phyloP scores from a whole-genome alignment of 2,329 filamentous ascomycete species.

The Colletotrichum karsti region DNA sequence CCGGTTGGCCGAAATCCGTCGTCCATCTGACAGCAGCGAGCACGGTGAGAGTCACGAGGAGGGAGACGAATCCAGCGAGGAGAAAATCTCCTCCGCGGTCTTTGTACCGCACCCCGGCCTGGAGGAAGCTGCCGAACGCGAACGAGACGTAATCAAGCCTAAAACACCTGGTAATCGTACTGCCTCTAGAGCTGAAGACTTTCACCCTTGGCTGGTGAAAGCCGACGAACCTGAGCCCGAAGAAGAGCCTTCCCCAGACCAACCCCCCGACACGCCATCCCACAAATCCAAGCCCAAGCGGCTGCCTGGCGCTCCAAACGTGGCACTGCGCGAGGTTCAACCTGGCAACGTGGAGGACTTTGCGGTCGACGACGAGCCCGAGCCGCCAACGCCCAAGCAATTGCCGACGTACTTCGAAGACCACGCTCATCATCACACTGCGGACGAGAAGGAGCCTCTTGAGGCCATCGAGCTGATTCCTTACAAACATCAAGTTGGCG shows the following conservation, averaged over 20 bases:
- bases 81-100: conserved; percentile 87
- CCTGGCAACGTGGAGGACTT: conserved; percentile 47
- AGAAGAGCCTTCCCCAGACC: conserved; percentile 29
- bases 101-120: conserved; percentile 80
- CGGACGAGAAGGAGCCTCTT: conserved; percentile 67
- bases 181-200: conserved; percentile 41
- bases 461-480: conserved; percentile 96
- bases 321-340: conserved; percentile 38
- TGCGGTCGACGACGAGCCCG: conserved; percentile 52
- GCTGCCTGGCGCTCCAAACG: conserved; percentile 20
- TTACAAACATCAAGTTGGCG: conserved; percentile 96
- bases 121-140: conserved; percentile 46
- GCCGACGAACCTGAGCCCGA: conserved; percentile 58
- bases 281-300: conserved; percentile 24
- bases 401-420: conserved; percentile 51
- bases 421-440: conserved; percentile 60
- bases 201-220: conserved; percentile 66
- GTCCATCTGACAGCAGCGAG: conserved; percentile 49
- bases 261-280: conserved; percentile 12
- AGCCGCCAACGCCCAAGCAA: conserved; percentile 45
- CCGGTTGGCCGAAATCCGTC: conserved; percentile 35
- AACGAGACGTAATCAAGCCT: conserved; percentile 34
- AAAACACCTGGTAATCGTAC: conserved; percentile 22
- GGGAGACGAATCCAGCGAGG: conserved; percentile 74
- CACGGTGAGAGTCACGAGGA: conserved; percentile 52